Evolutionary conservation across 148 eudicot genomes (phyloP).

Genomic region (Rhododendron ovatum): DNA sequence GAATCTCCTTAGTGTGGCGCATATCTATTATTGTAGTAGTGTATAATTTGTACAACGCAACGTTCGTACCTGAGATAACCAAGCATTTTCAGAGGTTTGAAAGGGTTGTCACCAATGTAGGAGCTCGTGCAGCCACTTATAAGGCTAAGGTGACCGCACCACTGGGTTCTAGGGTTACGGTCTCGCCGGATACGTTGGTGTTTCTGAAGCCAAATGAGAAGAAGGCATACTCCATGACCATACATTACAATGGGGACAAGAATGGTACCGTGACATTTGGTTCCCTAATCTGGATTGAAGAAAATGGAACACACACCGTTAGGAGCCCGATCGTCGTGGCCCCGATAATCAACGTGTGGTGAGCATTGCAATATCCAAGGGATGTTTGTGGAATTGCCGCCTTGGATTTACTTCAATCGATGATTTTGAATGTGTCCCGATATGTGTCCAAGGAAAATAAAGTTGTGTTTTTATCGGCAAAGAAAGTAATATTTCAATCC

Average conservation of each 20-base stretch:
- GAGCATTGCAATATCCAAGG: not conserved
- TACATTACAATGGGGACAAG: not conserved
- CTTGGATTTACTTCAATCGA: not conserved
- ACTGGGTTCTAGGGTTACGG: not conserved
- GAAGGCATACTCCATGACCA: not conserved
- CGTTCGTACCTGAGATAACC: not conserved
- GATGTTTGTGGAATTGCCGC: not conserved
- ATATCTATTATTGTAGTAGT: too few species aligned
- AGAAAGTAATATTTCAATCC: too few species aligned
- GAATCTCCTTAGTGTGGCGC: too few species aligned
- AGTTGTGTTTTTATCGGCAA: too few species aligned
- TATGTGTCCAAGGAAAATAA: not conserved
- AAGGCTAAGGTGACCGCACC: slow-evolving; percentile 11
- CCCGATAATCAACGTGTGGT: not conserved
- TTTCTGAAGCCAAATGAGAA: not conserved
- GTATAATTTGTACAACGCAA: not conserved
- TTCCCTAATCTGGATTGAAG: slow-evolving; percentile 12
- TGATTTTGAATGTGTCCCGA: too few species aligned
- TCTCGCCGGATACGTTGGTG: not conserved
- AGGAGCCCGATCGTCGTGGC: slow-evolving; percentile 15
- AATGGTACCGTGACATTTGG: slow-evolving; percentile 1
- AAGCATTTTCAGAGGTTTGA: not conserved
- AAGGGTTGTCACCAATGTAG: slow-evolving; percentile 14
- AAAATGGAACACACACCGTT: not conserved
- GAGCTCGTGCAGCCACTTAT: slow-evolving; percentile 4